Evolutionary conservation across 768 basidiomycete species (phyloP), one percentile per base, ranked within the genome.

Genomic region (Tricholoma hemisulphureum): DNA sequence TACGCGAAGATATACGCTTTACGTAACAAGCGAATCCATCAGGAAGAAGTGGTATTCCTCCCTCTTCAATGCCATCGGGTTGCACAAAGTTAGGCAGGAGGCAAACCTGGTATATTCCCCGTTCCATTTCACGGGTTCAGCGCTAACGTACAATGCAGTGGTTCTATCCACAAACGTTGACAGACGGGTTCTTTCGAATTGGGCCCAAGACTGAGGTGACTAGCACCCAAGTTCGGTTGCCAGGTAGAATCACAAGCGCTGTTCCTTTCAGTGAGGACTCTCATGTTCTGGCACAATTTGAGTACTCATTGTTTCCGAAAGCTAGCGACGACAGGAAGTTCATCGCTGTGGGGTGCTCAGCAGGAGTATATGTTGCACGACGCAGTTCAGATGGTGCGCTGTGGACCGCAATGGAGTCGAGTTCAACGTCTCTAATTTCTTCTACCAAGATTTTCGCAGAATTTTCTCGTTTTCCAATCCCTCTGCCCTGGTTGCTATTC

Each of bases 1-100:
- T 16, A 75, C 71, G 51, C 80, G 91, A 45, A 74, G 85, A 57
- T 94, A 93, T 69, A 93, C 88, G 2, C 73, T 94, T 9, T 90
- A 85, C 61, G 86, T 88, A 0, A 61, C 75, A 16, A 83, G 79
- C 11, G 87, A 91, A 45, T 65, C 73, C 1, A 60, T 78, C 57
- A 75, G 92, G 56, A 78, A 78, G 65, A 83, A 80, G 62, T 94
- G 92, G 92, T 57, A 81, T 18, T 75, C 75, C 11, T 77, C 76
- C 11, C 74, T 94, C 18, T 73, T 81, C 3, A 81, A 91, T 59
- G 80, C 89, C 6, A 76, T 89, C 26, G 84, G 76, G 1, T 75
- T 93, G 6, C 77, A 88, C 61, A 80, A 80, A 61, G 87, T 79
- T 7, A 73, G 84, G 50, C 83, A 84, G 60, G 92, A 93, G 41